These are phyloP conservation scores for Berkeleyomyces rouxiae DNA, from an alignment of 2,329 filamentous ascomycete species.

Conservation along the genomic window DNA sequence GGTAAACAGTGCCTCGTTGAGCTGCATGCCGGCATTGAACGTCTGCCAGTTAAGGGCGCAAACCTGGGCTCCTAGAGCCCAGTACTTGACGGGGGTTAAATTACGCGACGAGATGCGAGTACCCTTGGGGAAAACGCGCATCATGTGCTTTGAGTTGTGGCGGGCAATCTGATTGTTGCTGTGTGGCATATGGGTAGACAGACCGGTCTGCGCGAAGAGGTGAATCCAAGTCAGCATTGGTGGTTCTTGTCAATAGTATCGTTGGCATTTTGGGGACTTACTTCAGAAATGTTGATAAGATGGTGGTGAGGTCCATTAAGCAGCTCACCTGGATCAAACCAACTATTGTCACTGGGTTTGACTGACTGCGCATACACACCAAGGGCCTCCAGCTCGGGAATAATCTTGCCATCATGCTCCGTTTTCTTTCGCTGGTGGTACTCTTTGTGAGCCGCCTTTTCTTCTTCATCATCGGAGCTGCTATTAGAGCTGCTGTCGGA, in stretches of 20 bases:
- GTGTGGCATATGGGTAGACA: slow-evolving; percentile 19
- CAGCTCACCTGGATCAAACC: slow-evolving; percentile 36
- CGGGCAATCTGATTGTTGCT: slow-evolving; percentile 31
- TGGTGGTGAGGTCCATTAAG: slow-evolving; percentile 46
- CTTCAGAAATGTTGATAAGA: slow-evolving; percentile 52
- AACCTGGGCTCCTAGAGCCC: slow-evolving; percentile 51
- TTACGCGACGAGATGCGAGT: slow-evolving; percentile 51
- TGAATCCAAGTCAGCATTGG: not conserved
- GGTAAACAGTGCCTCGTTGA: slow-evolving; percentile 51
- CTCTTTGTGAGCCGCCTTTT: slow-evolving; percentile 29
- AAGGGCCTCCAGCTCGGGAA: slow-evolving; percentile 47
- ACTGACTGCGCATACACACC: slow-evolving; percentile 56
- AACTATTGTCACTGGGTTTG: slow-evolving; percentile 48
- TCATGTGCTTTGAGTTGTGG: slow-evolving; percentile 50
- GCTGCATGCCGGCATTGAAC: slow-evolving; percentile 47
- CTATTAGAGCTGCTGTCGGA: slow-evolving; percentile 22
- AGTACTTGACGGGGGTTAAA: slow-evolving; percentile 45
- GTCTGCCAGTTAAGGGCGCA: slow-evolving; percentile 56
- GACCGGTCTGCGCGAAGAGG: not conserved
- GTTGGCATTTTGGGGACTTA: not conserved
- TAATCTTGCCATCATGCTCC: slow-evolving; percentile 34
- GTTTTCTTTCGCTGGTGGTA: slow-evolving; percentile 37
- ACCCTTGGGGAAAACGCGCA: slow-evolving; percentile 54
- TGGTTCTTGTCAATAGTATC: too few species aligned
- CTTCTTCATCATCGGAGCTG: slow-evolving; percentile 28